Percentiles rank a stretch among this genome's conserved stretches.
These are phyloP conservation scores for Colletotrichum endophyticum DNA, from an alignment of 2,329 filamentous ascomycete genomes.

Conservation along the genomic window DNA sequence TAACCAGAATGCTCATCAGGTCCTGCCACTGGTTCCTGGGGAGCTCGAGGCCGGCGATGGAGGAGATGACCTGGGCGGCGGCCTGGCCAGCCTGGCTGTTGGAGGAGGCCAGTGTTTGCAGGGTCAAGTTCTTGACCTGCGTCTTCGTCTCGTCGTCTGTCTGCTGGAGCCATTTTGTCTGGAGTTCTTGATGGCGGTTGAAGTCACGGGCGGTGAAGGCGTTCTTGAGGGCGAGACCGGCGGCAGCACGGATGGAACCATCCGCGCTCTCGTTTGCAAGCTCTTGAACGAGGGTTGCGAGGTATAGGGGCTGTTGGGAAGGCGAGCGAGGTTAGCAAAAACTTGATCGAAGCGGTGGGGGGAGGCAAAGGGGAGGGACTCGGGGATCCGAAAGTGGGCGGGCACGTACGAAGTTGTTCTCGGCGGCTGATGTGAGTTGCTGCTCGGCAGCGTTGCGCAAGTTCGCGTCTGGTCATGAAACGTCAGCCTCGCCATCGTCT, in stretches of 20 bases:
- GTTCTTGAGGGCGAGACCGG: conserved; percentile 97
- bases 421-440: conserved; percentile 89
- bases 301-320: conserved; percentile 78
- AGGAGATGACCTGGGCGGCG: conserved; percentile 92
- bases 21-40: conserved; percentile 93
- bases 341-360: conserved; percentile 2
- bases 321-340: conserved; percentile 28
- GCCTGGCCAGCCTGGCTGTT: conserved; percentile 86
- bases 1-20: conserved; percentile 85
- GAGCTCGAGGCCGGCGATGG: conserved; percentile 93
- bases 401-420: conserved; percentile 86
- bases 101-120: conserved; percentile 82
- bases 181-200: conserved; percentile 84
- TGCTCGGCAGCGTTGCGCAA: conserved; percentile 92
- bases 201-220: conserved; percentile 94
- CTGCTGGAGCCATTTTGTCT: conserved; percentile 89
- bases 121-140: conserved; percentile 86
- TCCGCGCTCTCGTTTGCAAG: conserved; percentile 88
- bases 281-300: conserved; percentile 90
- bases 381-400: conserved; percentile 24
- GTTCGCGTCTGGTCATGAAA: conserved; percentile 72
- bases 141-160: conserved; percentile 83
- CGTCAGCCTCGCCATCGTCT: conserved; percentile 26
- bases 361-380: conserved; percentile 9
- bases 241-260: conserved; percentile 87